phyloP scores from a whole-genome alignment of 2,329 filamentous ascomycete genomes.

The Diaporthe aspalathi region DNA sequence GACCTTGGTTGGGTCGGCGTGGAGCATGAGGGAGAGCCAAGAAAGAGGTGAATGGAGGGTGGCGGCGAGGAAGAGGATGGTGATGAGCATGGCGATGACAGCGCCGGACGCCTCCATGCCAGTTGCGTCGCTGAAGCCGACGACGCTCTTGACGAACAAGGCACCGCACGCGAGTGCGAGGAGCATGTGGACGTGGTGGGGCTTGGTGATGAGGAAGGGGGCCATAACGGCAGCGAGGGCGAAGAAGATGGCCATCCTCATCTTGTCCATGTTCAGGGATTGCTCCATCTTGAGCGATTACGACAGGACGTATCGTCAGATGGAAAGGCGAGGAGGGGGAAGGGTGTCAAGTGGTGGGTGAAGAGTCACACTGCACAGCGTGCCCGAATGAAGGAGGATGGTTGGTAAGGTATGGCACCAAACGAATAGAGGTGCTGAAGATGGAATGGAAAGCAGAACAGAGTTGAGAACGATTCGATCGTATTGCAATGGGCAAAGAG shows the following conservation, averaged over 20 bases:
- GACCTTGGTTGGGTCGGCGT: neutral
- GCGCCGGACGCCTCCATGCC: neutral
- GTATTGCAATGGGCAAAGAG: constrained; percentile 1
- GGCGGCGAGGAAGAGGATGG: neutral
- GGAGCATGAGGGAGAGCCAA: constrained; percentile 2
- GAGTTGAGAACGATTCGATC: neutral
- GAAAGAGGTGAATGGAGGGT: neutral
- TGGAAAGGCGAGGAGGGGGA: neutral
- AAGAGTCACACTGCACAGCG: neutral
- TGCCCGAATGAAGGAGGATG: neutral
- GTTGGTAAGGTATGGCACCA: neutral
- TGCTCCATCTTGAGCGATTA: no score
- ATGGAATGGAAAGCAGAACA: neutral
- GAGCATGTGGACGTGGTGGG: neutral
- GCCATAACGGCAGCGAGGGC: neutral
- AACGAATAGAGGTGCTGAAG: neutral
- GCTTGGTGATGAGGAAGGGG: constrained; percentile 19
- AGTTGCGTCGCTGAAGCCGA: neutral
- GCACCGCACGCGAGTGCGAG: neutral
- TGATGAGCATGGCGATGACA: no score
- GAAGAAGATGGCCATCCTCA: neutral
- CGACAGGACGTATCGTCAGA: no score
- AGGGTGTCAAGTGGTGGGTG: no score
- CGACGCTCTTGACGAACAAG: neutral
- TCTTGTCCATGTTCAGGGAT: neutral